Conservation (phyloP, 352 stramenopile genomes). For the Peronospora belbahrii region DNA sequence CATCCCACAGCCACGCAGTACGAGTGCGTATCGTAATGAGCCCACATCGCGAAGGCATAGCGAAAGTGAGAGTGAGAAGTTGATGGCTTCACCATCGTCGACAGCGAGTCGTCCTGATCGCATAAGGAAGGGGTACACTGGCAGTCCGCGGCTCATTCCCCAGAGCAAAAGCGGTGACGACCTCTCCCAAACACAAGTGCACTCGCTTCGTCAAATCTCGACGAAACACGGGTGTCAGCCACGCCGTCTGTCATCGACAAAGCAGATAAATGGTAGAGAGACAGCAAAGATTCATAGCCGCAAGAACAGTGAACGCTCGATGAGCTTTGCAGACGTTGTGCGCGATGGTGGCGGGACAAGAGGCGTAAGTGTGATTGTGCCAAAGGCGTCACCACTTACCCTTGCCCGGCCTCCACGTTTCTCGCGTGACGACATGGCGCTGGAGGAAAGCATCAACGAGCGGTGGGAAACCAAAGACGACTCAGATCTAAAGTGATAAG, state of each 20-base stretch:
- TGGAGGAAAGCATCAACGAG: conserved; percentile 60
- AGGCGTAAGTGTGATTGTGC: conserved; percentile 18
- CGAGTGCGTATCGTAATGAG: conserved; percentile 23
- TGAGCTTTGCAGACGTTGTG: conserved; percentile 84
- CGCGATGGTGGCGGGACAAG: conserved; percentile 37
- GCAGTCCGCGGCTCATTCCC: conserved; percentile 40
- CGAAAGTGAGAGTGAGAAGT: conserved; percentile 55
- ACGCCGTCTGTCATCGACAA: conserved; percentile 19
- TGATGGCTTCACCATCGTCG: conserved; percentile 48
- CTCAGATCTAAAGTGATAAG: conserved; percentile 48
- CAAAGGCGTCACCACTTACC: conserved; percentile 36
- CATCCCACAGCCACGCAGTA: conserved; percentile 12
- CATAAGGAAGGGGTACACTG: conserved; percentile 18
- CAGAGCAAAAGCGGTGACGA: conserved; percentile 16
- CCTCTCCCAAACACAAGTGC: conserved; percentile 4
- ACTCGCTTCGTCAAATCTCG: conserved; percentile 10
- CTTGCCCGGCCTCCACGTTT: conserved; percentile 31
- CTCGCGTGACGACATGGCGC: conserved; percentile 47
- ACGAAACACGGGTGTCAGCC: conserved; percentile 7
- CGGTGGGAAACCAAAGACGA: conserved; percentile 65
- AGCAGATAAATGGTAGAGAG: conserved; percentile 18
- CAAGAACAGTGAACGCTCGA: conserved; percentile 64
- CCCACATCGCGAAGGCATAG: conserved; percentile 46
- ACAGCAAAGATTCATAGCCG: conserved; percentile 26
- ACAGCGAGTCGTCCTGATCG: conserved; percentile 44